These are phyloP conservation scores for Davidsoniella eucalypti DNA, from an alignment of 2,329 filamentous ascomycete species.

Conservation along the genomic window DNA sequence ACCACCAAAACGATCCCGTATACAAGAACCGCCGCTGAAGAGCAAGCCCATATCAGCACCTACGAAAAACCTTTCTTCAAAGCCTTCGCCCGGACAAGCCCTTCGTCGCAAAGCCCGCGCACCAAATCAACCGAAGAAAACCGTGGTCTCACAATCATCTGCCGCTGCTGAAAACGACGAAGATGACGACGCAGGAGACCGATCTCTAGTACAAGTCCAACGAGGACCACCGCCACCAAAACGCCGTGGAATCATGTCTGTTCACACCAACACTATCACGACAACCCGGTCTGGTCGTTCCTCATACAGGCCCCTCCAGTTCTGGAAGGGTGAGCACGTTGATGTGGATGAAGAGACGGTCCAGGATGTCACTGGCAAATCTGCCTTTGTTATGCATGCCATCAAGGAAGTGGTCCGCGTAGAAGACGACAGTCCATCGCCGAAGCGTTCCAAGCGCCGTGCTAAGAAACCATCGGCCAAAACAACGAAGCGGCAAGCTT, in stretches of 20 bases:
- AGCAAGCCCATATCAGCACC: neutral
- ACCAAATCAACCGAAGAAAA: slow-evolving; percentile 1
- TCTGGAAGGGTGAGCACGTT: slow-evolving; percentile 71
- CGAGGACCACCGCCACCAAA: slow-evolving; percentile 40
- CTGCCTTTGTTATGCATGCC: slow-evolving; percentile 39
- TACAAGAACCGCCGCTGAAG: neutral
- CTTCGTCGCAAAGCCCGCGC: slow-evolving; percentile 1
- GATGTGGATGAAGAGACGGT: slow-evolving; percentile 48
- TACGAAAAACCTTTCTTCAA: neutral
- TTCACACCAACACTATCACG: slow-evolving; percentile 34
- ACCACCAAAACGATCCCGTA: neutral
- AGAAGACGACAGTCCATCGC: slow-evolving; percentile 34
- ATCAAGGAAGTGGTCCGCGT: slow-evolving; percentile 66
- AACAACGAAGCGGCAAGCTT: slow-evolving; percentile 14
- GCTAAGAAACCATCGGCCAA: neutral
- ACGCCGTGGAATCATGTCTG: slow-evolving; percentile 36
- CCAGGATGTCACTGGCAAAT: slow-evolving; percentile 17
- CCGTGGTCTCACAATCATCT: neutral
- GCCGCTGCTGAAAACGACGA: slow-evolving; percentile 11
- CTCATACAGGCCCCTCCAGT: slow-evolving; percentile 63
- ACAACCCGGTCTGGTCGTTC: slow-evolving; percentile 61
- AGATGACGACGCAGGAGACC: slow-evolving; percentile 27
- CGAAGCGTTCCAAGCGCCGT: slow-evolving; percentile 18
- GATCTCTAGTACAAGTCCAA: slow-evolving; percentile 31
- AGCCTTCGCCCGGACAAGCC: slow-evolving; percentile 8